Evolutionary conservation across 768 basidiomycete species (phyloP), one percentile per base, ranked within the genome.

Genomic region (Cystobasidium onofrii): DNA sequence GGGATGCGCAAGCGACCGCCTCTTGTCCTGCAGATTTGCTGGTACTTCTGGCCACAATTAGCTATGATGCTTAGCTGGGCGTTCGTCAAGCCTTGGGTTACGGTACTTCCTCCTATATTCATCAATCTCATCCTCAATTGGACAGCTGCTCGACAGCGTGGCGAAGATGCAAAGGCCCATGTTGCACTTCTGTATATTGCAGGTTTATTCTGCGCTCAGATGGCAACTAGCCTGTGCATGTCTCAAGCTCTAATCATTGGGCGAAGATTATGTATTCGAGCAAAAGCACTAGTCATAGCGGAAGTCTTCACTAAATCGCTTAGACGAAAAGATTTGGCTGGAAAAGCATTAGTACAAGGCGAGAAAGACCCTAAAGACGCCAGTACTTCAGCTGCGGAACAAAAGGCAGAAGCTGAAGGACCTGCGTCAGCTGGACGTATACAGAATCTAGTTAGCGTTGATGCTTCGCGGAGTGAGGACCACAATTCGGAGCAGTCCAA

Each of bases 221-320:
- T 78, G 33, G 34, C 81, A 23, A 76, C 76, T 4, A 74, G 76
- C 7, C 34, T 81, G 17, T 76, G 78, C 0, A 76, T 77, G 27
- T 79, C 78, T 27, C 81, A 82, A 75, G 76, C 78, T 0, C 77
- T 84, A 13, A 79, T 77, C 74, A 77, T 82, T 41, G 83, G 83
- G 29, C 77, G 83, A 31, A 75, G 80, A 72, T 77, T 83, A 29
- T 81, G 81, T 46, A 78, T 82, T 36, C 76, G 80, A 9, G 60
- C 80, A 33, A 77, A 82, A 43, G 76, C 81, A 0, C 80, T 84
- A 74, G 81, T 84, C 76, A 77, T 82, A 70, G 74, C 80, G 18
- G 83, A 84, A 55, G 79, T 82, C 7, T 82, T 82, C 75, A 78
- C 81, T 44, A 83, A 83, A 74, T 81, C 82, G 0, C 78, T 83